Conservation (phyloP, 2,329 filamentous ascomycete species). For the Talaromyces sp. region DNA sequence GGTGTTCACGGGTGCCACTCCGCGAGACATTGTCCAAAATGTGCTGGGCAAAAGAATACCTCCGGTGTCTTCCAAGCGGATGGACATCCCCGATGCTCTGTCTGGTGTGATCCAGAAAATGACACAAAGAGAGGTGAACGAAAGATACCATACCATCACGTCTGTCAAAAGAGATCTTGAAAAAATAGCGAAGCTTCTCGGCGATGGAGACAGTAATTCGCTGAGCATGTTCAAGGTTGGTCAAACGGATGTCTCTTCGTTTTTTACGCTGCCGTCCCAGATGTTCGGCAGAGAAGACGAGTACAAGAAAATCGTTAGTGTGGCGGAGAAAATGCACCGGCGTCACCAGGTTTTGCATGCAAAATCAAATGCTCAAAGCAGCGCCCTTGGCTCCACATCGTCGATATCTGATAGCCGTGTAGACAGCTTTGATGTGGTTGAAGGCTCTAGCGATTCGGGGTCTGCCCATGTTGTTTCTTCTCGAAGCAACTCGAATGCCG, state of each 20-base stretch:
- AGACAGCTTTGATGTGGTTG: constrained; percentile 48
- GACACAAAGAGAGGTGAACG: constrained; percentile 80
- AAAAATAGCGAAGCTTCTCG: constrained; percentile 68
- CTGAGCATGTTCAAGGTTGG: constrained; percentile 72
- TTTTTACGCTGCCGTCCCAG: constrained; percentile 76
- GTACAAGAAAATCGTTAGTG: constrained; percentile 62
- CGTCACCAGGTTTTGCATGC: constrained; percentile 48
- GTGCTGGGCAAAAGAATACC: constrained; percentile 77
- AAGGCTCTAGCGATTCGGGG: constrained; percentile 53
- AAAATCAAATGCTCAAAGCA: constrained; percentile 26
- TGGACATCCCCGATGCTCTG: constrained; percentile 79
- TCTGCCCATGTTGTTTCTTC: constrained; percentile 36
- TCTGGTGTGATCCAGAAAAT: constrained; percentile 84
- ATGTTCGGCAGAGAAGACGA: constrained; percentile 79
- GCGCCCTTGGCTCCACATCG: constrained; percentile 49
- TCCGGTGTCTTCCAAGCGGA: constrained; percentile 68
- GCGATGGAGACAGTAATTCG: constrained; percentile 66
- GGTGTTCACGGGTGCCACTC: constrained; percentile 73
- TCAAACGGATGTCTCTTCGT: constrained; percentile 83
- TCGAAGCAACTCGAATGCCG: constrained; percentile 34
- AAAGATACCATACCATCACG: constrained; percentile 84
- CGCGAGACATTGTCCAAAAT: constrained; percentile 86
- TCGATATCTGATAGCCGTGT: constrained; percentile 49
- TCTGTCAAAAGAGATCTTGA: constrained; percentile 78
- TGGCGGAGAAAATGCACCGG: constrained; percentile 72